Base-by-base conservation (phyloP, 495 filamentous ascomycete genomes). In the Penicillium herquei region DNA sequence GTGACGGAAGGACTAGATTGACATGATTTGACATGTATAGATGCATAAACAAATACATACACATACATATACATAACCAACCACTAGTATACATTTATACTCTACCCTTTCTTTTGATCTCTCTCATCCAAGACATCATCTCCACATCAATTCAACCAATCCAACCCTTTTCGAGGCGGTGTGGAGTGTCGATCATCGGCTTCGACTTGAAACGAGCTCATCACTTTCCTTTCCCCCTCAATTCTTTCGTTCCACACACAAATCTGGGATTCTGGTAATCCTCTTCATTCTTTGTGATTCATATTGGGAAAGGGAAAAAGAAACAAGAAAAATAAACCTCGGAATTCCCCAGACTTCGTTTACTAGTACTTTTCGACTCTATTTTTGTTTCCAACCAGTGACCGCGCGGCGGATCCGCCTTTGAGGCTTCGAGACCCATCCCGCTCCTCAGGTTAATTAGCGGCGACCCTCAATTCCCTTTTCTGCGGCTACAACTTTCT, bases 1-100 rank as follows among this genome's bases (percentile, higher is more conserved):
- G 66, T 72, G 45, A 78, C 74, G 33, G 64, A 66, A 30, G 75
- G 69, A 39, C 64, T 78, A 64, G 77, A 74, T 4, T 60, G 47
- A 52, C 26, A 17, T n/a, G n/a, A n/a, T n/a, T n/a, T n/a, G 30
- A 13, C 11, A 46, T 32, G 30, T 46, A 46, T 31, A 49, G 34
- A 37, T 37, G 9, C 8, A 9, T 49, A 39, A 30, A 35, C 31
- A 48, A 17, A 31, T 34, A 48, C 46, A 49, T 35, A 14, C 18
- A 12, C 17, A 46, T 12, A 46, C 16, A 46, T 26, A 26, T 30
- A 11, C 18, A 13, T 46, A 46, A 17, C 11, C 2, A 7, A 46
- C 7, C 43, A 21, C 10, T 30, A 26, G 17, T 26, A 26, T 18
- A 17, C 12, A 11, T 30, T 13, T 46, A 26, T 16, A 26, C 16